Evolutionary conservation across 768 basidiomycete species (phyloP).

Genomic region (Auricularia heimuer): DNA sequence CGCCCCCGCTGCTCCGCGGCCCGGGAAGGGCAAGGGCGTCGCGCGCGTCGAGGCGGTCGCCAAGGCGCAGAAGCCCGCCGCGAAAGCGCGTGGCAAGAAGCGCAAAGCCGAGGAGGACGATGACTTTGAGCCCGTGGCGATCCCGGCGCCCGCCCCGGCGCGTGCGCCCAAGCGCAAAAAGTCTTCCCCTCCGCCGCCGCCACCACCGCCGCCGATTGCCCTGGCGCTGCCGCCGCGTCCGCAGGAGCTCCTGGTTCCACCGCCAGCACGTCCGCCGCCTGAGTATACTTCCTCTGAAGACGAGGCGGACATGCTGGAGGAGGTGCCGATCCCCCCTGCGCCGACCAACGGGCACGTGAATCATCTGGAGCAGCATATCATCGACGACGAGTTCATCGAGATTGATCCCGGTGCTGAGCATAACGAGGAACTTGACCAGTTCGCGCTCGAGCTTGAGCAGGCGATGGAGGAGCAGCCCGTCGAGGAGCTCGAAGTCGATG

Average conservation of each 20-base stretch:
- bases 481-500: background rate
- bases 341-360: conserved; percentile 2
- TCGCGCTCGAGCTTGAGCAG: conserved; percentile 26
- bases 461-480: conserved; percentile 21
- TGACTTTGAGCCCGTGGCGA: conserved; percentile 34
- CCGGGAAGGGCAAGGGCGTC: conserved; percentile 1
- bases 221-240: conserved; percentile 22
- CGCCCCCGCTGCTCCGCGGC: background rate
- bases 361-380: background rate
- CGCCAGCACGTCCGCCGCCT: background rate
- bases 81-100: conserved; percentile 1
- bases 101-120: conserved; percentile 28
- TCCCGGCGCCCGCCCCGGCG: conserved; percentile 15
- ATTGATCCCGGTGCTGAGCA: conserved; percentile 25
- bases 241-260: conserved; percentile 9
- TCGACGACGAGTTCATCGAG: conserved; percentile 21
- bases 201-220: conserved; percentile 15
- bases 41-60: background rate
- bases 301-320: background rate
- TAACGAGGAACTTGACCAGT: conserved; percentile 10
- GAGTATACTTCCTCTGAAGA: background rate
- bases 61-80: background rate
- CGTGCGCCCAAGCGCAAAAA: conserved; percentile 26
- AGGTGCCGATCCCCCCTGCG: conserved; percentile 13
- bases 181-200: conserved; percentile 4